Conservation (phyloP, 495 filamentous ascomycete species). For the Thermothielavioides terrestris region DNA sequence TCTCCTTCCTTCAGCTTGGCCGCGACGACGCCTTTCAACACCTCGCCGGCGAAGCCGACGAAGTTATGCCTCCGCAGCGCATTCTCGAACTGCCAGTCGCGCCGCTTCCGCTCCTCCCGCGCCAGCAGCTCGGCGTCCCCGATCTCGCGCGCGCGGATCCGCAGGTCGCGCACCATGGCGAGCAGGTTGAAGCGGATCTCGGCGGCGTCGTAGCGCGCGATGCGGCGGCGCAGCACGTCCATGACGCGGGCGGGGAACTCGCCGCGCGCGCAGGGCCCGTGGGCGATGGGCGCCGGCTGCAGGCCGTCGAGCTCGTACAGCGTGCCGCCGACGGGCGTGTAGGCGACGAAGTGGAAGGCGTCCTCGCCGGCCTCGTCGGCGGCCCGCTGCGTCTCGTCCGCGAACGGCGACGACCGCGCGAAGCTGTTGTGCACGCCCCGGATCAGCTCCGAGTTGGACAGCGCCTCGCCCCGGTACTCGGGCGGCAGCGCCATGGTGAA, state of each 20-base stretch:
- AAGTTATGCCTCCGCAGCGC: slow-evolving; percentile 89
- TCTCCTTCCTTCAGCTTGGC: slow-evolving; percentile 57
- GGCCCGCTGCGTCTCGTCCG: slow-evolving; percentile 69
- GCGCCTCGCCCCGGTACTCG: slow-evolving; percentile 56
- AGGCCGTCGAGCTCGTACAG: slow-evolving; percentile 95
- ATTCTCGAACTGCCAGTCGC: slow-evolving; percentile 93
- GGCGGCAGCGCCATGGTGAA: slow-evolving; percentile 84
- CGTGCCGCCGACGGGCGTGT: slow-evolving; percentile 66
- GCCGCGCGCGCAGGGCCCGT: slow-evolving; percentile 60
- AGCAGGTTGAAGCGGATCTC: slow-evolving; percentile 96
- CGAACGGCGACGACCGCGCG: slow-evolving; percentile 77
- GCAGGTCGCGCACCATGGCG: slow-evolving; percentile 78
- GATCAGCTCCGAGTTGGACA: slow-evolving; percentile 68
- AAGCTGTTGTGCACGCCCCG: slow-evolving; percentile 91
- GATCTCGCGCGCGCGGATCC: slow-evolving; percentile 65
- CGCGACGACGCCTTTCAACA: slow-evolving; percentile 73
- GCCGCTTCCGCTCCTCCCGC: slow-evolving; percentile 75
- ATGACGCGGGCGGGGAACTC: slow-evolving; percentile 78
- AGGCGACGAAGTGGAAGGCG: slow-evolving; percentile 96
- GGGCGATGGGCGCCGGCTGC: slow-evolving; percentile 82
- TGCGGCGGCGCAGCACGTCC: slow-evolving; percentile 73
- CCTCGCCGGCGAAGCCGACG: slow-evolving; percentile 87
- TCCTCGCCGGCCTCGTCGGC: slow-evolving; percentile 58
- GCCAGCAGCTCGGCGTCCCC: slow-evolving; percentile 72
- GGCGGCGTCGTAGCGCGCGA: slow-evolving; percentile 71